phyloP scores from a whole-genome alignment of 2,329 filamentous ascomycete species.

The Talaromyces sp. region DNA sequence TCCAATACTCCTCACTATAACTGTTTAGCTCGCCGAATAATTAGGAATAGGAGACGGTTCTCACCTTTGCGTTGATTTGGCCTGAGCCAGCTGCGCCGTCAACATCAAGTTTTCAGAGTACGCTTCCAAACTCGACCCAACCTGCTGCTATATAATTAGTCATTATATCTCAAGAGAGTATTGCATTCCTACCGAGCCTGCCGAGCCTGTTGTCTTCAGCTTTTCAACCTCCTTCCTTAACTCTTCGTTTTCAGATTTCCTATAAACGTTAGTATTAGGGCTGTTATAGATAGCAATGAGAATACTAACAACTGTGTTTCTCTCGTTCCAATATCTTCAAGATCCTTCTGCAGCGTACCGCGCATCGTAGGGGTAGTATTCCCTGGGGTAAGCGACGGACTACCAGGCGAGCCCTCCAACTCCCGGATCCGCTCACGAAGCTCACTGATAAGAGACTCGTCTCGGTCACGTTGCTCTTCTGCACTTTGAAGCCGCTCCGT shows the following conservation, averaged over 20 bases:
- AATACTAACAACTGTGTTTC: conserved; percentile 34
- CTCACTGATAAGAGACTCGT: conserved; percentile 38
- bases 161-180: conserved; percentile 13
- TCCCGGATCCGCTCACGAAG: conserved; percentile 38
- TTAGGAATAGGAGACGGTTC: background rate
- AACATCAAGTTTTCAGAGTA: conserved; percentile 29
- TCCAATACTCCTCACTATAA: conserved; percentile 34
- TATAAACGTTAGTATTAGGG: conserved; percentile 17
- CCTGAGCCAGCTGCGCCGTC: conserved; percentile 27
- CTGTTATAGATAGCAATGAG: background rate
- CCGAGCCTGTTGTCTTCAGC: conserved; percentile 17
- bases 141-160: conserved; percentile 16
- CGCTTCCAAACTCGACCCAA: conserved; percentile 22
- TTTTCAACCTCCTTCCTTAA: conserved; percentile 32
- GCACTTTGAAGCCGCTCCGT: conserved; percentile 39
- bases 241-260: conserved; percentile 38
- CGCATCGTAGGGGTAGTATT: conserved; percentile 34
- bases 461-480: conserved; percentile 38
- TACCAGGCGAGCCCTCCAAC: conserved; percentile 35
- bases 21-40: conserved; percentile 13
- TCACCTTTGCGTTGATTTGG: conserved; percentile 33
- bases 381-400: conserved; percentile 31
- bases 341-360: conserved; percentile 36
- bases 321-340: conserved; percentile 34
- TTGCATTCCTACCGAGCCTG: conserved; percentile 6